Conservation (phyloP, 1,284 basidiomycete genomes). For the Cystobasidiaceae sp. region DNA sequence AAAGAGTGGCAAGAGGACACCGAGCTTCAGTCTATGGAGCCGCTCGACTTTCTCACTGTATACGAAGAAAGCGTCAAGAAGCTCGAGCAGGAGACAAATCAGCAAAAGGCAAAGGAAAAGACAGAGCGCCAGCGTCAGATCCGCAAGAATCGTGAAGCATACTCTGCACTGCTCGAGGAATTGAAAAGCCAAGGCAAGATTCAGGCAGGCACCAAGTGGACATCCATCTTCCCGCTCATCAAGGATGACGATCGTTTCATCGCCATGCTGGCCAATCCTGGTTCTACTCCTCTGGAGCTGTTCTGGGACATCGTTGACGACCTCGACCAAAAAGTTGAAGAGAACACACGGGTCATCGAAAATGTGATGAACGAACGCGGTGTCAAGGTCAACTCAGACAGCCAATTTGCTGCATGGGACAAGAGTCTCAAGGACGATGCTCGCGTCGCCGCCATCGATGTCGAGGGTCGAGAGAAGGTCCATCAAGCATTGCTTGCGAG, state of each 20-base stretch:
- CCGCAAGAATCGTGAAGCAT: conserved; percentile 79
- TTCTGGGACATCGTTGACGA: conserved; percentile 92
- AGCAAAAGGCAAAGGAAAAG: conserved; percentile 66
- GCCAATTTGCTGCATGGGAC: conserved; percentile 54
- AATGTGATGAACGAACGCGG: conserved; percentile 24
- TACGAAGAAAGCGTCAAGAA: conserved; percentile 87
- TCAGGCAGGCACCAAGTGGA: conserved; percentile 82
- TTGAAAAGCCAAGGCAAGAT: conserved; percentile 64
- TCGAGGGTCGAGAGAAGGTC: conserved; percentile 51
- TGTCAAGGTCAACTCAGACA: conserved; percentile 48
- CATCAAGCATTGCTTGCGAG: conserved; percentile 65
- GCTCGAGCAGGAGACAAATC: conserved; percentile 79
- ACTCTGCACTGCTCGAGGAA: conserved; percentile 68
- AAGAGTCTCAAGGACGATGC: conserved; percentile 38
- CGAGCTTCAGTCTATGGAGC: conserved; percentile 72
- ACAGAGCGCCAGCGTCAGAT: conserved; percentile 77
- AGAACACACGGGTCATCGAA: conserved; percentile 49
- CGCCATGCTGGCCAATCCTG: conserved; percentile 78
- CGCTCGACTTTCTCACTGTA: conserved; percentile 78
- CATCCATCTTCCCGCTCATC: conserved; percentile 72
- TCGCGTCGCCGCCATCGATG: conserved; percentile 26
- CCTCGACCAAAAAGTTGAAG: conserved; percentile 76
- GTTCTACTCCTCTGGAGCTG: conserved; percentile 87
- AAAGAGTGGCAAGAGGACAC: conserved; percentile 67
- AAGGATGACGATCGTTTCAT: conserved; percentile 74